phyloP scores from a whole-genome alignment of 1,139 yeast species.

The Yamadazyma oceani region DNA sequence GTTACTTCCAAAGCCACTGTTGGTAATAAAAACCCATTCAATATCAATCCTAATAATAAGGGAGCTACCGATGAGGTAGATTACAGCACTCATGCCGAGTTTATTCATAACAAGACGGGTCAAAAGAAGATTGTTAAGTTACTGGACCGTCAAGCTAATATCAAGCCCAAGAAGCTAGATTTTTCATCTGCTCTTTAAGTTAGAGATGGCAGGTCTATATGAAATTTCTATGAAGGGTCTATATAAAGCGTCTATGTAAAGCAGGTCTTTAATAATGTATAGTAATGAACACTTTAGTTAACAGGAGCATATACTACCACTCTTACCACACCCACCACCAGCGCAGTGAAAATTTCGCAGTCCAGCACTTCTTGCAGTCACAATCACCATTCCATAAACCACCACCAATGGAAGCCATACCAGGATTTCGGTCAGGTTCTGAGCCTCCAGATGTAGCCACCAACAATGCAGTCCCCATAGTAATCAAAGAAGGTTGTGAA shows the following conservation, averaged over 20 bases:
- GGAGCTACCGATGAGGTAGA: constrained; percentile 17
- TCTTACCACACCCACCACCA: too few relatives aligned
- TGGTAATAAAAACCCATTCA: neutral
- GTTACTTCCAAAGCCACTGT: constrained; percentile 4
- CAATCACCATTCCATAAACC: too few relatives aligned
- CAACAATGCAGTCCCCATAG: constrained; percentile 7
- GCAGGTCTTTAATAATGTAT: constrained; percentile 4
- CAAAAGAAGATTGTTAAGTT: constrained; percentile 34
- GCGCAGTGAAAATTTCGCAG: constrained; percentile 2
- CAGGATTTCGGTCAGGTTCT: constrained; percentile 23
- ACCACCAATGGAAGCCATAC: constrained; percentile 17
- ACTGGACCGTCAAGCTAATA: constrained; percentile 33
- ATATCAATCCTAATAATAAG: neutral
- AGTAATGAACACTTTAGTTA: too few relatives aligned
- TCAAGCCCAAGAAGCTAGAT: constrained; percentile 43
- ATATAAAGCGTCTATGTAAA: neutral
- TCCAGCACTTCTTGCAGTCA: too few relatives aligned
- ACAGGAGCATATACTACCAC: too few relatives aligned
- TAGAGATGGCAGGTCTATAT: too few relatives aligned
- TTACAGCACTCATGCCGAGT: constrained; percentile 41
- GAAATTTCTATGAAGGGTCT: too few relatives aligned
- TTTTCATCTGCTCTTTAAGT: constrained; percentile 15
- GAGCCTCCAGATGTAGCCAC: constrained; percentile 10
- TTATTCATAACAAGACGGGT: constrained; percentile 40
- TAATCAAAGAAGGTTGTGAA: constrained; percentile 47